Evolutionary conservation across 75 land plant genomes (phyloP), one percentile per base, ranked within the genome.

Genomic region (Sequoia sempervirens): DNA sequence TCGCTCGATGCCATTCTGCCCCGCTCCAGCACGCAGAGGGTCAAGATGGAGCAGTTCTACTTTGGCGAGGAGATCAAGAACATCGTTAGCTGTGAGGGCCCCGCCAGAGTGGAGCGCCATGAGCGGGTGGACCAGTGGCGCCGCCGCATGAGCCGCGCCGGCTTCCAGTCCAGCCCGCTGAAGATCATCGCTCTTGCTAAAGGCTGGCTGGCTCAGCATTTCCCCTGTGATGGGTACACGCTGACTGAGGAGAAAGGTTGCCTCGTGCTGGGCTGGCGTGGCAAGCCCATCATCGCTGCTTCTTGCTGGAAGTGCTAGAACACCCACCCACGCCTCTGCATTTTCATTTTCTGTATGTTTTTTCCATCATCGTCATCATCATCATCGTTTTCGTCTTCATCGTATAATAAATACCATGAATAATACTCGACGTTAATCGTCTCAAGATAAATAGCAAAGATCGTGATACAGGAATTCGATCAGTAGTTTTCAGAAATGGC

Each of bases 91-190:
- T 89, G 89, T 82, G 90, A 89, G 81, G 90, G 89, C 11, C 84
- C 87, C 7, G 90, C 85, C 13, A 83, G 90, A 83, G 86, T 91
- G 38, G 93, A 91, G 82, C 58, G 91, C 34, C 89, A 89, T 28
- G 91, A 91, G 88, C 46, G 85, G 85, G 88, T 84, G 41, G 91
- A 87, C 28, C 89, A 87, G 73, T 91, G 91, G 91, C 75, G 91
- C 30, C 82, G 89, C 82, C 84, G 91, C 36, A 88, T 89, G 88
- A 89, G 86, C 70, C 52, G 89, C 0, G 93, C 89, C 0, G 89
- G 89, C 23, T 91, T 89, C 53, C 91, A 87, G 75, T 80, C 86
- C 7, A 46, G 73, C 17, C 92, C 89, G 34, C 73, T 89, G 1
- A 89, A 84, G 84, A 72, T 85, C 85, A 12, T 85, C 28, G 70